These are phyloP conservation scores for Mayamaea pseudoterrestris DNA, from an alignment of 108 stramenopile genomes.

Conservation along the genomic window DNA sequence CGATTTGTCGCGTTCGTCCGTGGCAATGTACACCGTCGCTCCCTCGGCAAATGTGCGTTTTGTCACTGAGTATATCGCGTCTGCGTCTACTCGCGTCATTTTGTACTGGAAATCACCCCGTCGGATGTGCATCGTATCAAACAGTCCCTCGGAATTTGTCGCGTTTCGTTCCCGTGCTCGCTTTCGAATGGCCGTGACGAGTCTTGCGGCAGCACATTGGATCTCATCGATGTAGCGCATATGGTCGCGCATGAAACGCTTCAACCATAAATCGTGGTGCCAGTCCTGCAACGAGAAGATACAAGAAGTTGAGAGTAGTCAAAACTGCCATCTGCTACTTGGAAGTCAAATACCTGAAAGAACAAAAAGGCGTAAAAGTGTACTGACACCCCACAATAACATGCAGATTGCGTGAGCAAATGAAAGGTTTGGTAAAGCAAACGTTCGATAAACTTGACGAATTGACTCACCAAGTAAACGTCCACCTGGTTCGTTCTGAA, in stretches of 20 bases:
- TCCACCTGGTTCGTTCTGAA: slow-evolving; percentile 39
- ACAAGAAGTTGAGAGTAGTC: no score
- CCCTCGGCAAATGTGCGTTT: slow-evolving; percentile 38
- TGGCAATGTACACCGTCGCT: slow-evolving; percentile 65
- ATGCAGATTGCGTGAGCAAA: no score
- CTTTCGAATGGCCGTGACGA: slow-evolving; percentile 60
- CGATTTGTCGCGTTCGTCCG: slow-evolving; percentile 71
- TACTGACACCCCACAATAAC: no score
- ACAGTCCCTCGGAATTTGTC: slow-evolving; percentile 19
- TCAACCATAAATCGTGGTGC: slow-evolving; percentile 65
- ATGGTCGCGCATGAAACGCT: slow-evolving; percentile 80
- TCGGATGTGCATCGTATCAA: slow-evolving; percentile 80
- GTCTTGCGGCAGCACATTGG: slow-evolving; percentile 83
- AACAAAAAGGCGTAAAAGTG: slow-evolving; percentile 91
- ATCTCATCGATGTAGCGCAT: slow-evolving; percentile 77
- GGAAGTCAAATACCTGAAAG: no score
- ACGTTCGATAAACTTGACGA: no score
- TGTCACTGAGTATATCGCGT: slow-evolving; percentile 31
- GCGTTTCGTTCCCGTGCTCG: slow-evolving; percentile 19
- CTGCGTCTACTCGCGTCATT: slow-evolving; percentile 37
- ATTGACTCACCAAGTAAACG: slow-evolving; percentile 58
- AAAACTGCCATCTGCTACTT: no score
- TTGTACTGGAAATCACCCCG: slow-evolving; percentile 79
- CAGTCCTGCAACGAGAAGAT: slow-evolving; percentile 78
- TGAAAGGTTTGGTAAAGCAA: no score